phyloP scores from a whole-genome alignment of 805 yeast species.

The Brettanomyces naardenensis region DNA sequence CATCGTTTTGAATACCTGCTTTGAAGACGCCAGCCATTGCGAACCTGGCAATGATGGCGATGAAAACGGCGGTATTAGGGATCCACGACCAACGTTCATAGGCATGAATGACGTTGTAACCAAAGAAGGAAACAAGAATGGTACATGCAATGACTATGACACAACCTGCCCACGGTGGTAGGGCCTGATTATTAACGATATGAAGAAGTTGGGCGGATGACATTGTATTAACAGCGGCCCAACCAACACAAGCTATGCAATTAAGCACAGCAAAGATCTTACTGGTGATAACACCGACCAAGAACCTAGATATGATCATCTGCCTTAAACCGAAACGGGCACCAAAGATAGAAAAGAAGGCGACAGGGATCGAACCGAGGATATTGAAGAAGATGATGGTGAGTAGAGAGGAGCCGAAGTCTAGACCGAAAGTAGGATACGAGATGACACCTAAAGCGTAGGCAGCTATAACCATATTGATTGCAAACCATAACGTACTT shows the following conservation, averaged over 20 bases:
- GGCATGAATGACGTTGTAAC: conserved; percentile 71
- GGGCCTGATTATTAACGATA: conserved; percentile 54
- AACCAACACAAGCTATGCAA: conserved; percentile 82
- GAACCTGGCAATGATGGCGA: conserved; percentile 74
- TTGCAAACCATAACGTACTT: conserved; percentile 86
- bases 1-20: conserved; percentile 32
- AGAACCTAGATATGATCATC: conserved; percentile 70
- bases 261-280: conserved; percentile 74
- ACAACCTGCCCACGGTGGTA: conserved; percentile 92
- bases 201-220: conserved; percentile 79
- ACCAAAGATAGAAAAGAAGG: conserved; percentile 76
- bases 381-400: conserved; percentile 64
- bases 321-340: conserved; percentile 82
- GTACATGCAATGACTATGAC: conserved; percentile 62
- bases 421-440: conserved; percentile 49
- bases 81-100: conserved; percentile 88
- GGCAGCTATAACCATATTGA: conserved; percentile 84
- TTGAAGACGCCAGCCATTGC: conserved; percentile 57
- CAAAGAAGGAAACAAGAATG: conserved; percentile 72
- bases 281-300: conserved; percentile 68
- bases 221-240: conserved; percentile 92
- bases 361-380: conserved; percentile 72
- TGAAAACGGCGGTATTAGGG: conserved; percentile 65
- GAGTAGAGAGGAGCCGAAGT: conserved; percentile 65
- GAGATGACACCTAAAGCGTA: conserved; percentile 71